phyloP scores from a whole-genome alignment of 768 basidiomycete genomes.

The Lentinula edodes region DNA sequence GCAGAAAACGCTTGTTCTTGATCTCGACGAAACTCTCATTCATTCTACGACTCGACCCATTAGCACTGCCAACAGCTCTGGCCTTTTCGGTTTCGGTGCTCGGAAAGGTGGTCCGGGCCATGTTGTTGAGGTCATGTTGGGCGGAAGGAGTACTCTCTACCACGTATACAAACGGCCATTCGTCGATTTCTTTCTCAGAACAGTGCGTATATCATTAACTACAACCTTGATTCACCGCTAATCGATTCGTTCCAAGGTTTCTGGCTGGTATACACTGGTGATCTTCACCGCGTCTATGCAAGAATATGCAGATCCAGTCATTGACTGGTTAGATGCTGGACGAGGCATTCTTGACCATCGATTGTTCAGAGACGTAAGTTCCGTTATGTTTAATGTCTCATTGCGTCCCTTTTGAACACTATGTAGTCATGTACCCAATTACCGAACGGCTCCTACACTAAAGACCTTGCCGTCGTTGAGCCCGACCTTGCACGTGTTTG shows the following conservation, averaged over 20 bases:
- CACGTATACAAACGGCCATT: constrained; percentile 98
- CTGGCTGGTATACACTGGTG: constrained; percentile 96
- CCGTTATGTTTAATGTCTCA: constrained; percentile 5
- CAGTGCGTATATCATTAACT: constrained; percentile 40
- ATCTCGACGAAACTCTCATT: constrained; percentile 97
- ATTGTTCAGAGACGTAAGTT: constrained; percentile 87
- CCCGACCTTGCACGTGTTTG: constrained; percentile 89
- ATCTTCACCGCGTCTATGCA: constrained; percentile 99
- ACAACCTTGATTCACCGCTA: constrained; percentile 15
- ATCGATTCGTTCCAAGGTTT: constrained; percentile 54
- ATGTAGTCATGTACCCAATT: constrained; percentile 85
- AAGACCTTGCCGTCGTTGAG: constrained; percentile 86
- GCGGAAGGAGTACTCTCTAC: constrained; percentile 85
- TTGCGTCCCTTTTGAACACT: neutral
- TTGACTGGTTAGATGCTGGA: constrained; percentile 97
- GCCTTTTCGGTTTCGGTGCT: constrained; percentile 55
- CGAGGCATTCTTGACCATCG: constrained; percentile 85
- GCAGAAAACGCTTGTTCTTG: constrained; percentile 93
- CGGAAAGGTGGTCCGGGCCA: constrained; percentile 70
- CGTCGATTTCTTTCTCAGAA: constrained; percentile 90
- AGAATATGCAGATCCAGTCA: constrained; percentile 99
- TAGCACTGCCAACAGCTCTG: constrained; percentile 41
- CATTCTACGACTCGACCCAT: constrained; percentile 91
- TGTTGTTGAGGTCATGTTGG: constrained; percentile 90
- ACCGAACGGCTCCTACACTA: constrained; percentile 90